These are phyloP conservation scores for Euclidium syriacum DNA, from an alignment of 345 rosid species.

Conservation along the genomic window DNA sequence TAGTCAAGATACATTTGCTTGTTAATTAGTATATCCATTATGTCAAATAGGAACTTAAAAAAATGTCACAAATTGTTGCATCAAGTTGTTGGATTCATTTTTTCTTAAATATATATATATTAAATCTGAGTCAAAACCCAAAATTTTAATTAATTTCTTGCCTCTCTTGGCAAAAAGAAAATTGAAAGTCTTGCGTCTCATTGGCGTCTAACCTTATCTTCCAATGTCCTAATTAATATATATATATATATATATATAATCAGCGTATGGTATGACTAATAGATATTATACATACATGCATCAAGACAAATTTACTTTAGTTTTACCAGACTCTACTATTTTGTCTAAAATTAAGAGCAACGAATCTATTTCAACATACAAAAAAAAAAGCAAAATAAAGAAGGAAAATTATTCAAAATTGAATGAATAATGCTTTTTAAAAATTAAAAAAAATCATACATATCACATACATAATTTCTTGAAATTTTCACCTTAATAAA, in stretches of 20 bases:
- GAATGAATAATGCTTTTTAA: background rate
- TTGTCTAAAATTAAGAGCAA: background rate
- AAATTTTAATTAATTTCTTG: background rate
- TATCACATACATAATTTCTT: background rate
- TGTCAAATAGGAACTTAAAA: background rate
- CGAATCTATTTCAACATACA: background rate
- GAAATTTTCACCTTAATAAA: background rate
- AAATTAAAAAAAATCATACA: background rate
- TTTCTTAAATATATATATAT: background rate
- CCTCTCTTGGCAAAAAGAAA: background rate
- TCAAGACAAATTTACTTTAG: background rate
- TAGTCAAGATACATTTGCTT: constrained; percentile 10
- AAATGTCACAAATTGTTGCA: background rate
- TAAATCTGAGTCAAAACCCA: background rate
- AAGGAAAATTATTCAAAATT: background rate
- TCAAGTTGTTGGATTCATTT: background rate
- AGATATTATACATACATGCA: background rate
- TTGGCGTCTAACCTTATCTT: constrained; percentile 2
- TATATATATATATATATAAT: background rate
- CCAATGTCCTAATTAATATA: background rate
- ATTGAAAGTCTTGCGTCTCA: background rate
- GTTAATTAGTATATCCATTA: background rate
- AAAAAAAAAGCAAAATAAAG: background rate
- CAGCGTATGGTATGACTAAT: background rate
- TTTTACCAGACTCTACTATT: background rate